These are phyloP conservation scores for Lodderomyces elongisporus DNA, from an alignment of 1,139 yeast genomes.

Conservation along the genomic window DNA sequence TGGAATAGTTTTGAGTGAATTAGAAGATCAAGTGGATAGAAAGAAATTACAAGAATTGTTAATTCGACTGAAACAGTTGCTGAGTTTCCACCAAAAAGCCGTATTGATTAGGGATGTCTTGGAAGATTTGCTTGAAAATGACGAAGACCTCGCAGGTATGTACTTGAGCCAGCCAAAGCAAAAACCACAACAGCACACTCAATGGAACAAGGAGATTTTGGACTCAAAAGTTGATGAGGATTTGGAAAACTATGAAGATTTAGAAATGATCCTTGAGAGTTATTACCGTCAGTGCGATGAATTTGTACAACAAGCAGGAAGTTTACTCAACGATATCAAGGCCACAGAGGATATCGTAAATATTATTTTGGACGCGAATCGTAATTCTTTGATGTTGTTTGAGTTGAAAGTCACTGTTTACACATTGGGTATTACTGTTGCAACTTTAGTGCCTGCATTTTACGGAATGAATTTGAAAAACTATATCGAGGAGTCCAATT, in stretches of 20 bases:
- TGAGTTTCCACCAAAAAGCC: conserved; percentile 81
- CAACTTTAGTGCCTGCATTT: conserved; percentile 57
- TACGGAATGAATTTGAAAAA: conserved; percentile 96
- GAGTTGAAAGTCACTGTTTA: conserved; percentile 83
- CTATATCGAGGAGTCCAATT: conserved; percentile 70
- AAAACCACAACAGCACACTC: conserved; percentile 1
- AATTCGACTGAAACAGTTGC: conserved; percentile 73
- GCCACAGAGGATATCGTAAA: conserved; percentile 96
- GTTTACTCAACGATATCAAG: conserved; percentile 75
- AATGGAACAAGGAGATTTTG: not conserved
- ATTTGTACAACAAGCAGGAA: conserved; percentile 89
- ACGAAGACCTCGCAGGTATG: conserved; percentile 85
- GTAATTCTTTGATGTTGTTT: conserved; percentile 87
- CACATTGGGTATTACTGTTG: conserved; percentile 79
- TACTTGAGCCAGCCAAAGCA: conserved; percentile 51
- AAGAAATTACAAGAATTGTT: conserved; percentile 75
- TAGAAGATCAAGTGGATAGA: conserved; percentile 83
- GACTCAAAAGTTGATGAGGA: conserved; percentile 16
- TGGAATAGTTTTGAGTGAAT: conserved; percentile 70
- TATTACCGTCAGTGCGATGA: conserved; percentile 96
- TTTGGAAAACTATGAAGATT: conserved; percentile 56
- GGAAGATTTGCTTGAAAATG: conserved; percentile 82
- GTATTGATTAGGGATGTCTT: conserved; percentile 76
- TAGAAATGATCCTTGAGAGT: conserved; percentile 87
- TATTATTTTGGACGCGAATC: conserved; percentile 88